Evolutionary conservation across 495 filamentous ascomycete genomes (phyloP), one percentile per base, ranked within the genome.

Genomic region (Hyaloscypha bicolor): DNA sequence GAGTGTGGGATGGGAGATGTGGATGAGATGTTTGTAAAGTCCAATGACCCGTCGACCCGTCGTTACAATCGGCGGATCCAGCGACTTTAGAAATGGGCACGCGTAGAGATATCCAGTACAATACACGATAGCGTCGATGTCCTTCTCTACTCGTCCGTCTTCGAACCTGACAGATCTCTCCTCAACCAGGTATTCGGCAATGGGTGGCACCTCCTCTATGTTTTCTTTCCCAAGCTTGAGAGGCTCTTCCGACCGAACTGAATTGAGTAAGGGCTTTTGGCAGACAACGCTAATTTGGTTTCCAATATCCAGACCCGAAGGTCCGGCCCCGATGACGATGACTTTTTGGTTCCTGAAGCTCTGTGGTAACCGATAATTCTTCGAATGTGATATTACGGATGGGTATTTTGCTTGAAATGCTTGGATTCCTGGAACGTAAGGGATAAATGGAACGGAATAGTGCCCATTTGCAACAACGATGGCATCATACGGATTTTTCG

Each of bases 401-500:
- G 90, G 91, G 65, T 92, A 85, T 3, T 76, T 71, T 32, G 75
- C 63, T 72, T 91, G 82, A 62, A 91, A 90, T 1, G 70, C 74
- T 62, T 74, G 62, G 6, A 91, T 83, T 3, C 88, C 88, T 3
- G 71, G 55, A n/a, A 91, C 85, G 30, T 83, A 76, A 0, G 93
- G 93, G 11, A 96, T 78, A 73, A 84, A 89, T 0, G 90, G 89
- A 8, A 90, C 85, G 25, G 83, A 83, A 75, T 90, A 96, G 72
- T 97, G 93, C 1, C 93, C 93, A 67, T 83, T 93, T 8, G 92
- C 91, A n/a, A 94, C 87, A 1, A 95, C 86, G 5, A 97, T 86
- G 12, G 91, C 93, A 77, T 97, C 93, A 73, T 89, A 97, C 2
- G 72, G 78, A 5, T 72, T 72, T 14, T 55, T 86, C 83, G 22